Evolutionary conservation across 257 asterid genomes (phyloP).

Genomic region (Solanum tarijense): DNA sequence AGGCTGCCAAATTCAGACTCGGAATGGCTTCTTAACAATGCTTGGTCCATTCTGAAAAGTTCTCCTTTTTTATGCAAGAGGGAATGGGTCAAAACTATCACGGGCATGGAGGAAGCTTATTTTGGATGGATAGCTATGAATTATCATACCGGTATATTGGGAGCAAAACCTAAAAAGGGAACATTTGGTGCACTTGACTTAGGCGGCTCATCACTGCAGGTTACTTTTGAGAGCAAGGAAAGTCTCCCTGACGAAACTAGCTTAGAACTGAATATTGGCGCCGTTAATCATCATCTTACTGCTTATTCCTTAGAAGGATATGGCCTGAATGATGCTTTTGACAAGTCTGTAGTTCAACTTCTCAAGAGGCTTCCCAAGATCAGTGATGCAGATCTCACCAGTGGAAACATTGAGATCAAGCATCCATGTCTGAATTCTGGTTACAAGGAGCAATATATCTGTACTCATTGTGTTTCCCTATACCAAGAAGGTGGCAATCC

Average conservation of each 20-base stretch:
- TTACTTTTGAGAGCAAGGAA: conserved; percentile 69
- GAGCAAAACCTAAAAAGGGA: conserved; percentile 59
- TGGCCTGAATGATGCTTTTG: conserved; percentile 96
- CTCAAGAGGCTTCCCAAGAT: conserved; percentile 48
- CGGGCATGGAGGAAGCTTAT: conserved; percentile 92
- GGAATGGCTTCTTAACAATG: conserved; percentile 83
- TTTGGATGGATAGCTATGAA: conserved; percentile 95
- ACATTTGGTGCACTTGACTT: conserved; percentile 94
- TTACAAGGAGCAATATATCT: conserved; percentile 53
- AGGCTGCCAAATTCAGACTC: conserved; percentile 82
- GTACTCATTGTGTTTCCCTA: conserved; percentile 56
- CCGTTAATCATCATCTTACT: conserved; percentile 66
- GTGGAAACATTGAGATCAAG: conserved; percentile 50
- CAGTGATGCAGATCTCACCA: conserved; percentile 36
- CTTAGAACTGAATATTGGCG: conserved; percentile 68
- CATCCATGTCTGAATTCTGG: conserved; percentile 95
- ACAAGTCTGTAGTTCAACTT: conserved; percentile 76
- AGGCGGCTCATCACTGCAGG: conserved; percentile 97
- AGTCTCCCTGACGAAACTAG: conserved; percentile 38
- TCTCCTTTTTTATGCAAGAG: conserved; percentile 73
- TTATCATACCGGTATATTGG: conserved; percentile 63
- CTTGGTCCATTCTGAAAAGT: conserved; percentile 65
- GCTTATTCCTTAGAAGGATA: conserved; percentile 92
- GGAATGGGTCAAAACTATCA: conserved; percentile 86
- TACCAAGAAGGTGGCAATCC: conserved; percentile 39